Conservation (phyloP, 1,284 basidiomycete genomes). For the Boletus sp. region DNA sequence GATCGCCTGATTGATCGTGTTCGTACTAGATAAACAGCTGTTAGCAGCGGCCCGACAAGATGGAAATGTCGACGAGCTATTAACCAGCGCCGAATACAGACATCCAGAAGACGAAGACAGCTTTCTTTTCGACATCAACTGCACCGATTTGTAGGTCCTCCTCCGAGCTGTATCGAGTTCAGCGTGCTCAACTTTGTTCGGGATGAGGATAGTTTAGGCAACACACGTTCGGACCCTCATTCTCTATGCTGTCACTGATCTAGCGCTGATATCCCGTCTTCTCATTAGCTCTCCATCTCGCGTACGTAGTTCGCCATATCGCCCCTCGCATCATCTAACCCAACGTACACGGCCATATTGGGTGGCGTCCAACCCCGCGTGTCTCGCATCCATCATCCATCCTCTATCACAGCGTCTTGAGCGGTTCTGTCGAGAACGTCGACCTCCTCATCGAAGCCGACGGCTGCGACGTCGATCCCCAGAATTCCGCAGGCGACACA, state of each 20-base stretch:
- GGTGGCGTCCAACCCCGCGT: background rate
- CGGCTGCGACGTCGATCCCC: constrained; percentile 33
- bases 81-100: constrained; percentile 19
- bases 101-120: constrained; percentile 15
- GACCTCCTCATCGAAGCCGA: constrained; percentile 25
- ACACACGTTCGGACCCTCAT: constrained; percentile 29
- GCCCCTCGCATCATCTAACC: background rate
- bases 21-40: constrained; percentile 29
- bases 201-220: constrained; percentile 21
- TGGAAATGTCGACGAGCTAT: constrained; percentile 30
- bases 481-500: constrained; percentile 29
- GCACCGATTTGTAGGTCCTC: constrained; percentile 27
- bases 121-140: constrained; percentile 35
- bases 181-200: background rate
- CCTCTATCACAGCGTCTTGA: constrained; percentile 18
- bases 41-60: constrained; percentile 27
- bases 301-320: constrained; percentile 22
- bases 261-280: constrained; percentile 13
- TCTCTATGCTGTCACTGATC: background rate
- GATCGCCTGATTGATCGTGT: background rate
- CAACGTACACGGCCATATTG: background rate
- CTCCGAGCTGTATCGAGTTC: background rate
- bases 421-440: constrained; percentile 20
- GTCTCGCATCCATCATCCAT: background rate
- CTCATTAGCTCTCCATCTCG: constrained; percentile 31